A percentile compares a stretch with the other conserved stretches of the same genome.
Conservation (phyloP, 768 basidiomycete species). For the Stropharia rugosoannulata region DNA sequence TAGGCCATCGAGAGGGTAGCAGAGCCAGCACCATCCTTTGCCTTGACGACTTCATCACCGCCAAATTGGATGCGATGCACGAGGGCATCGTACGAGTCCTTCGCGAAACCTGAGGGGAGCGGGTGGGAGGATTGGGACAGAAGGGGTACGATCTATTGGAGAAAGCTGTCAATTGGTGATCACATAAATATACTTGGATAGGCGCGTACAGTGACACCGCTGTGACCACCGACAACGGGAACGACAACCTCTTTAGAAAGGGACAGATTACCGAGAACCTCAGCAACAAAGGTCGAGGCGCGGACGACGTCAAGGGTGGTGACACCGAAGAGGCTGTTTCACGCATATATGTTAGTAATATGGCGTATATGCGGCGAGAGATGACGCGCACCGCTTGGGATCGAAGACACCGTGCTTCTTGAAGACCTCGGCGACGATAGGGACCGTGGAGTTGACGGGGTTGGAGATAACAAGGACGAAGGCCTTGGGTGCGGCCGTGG, state of each 20-base stretch:
- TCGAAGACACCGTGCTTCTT: conserved; percentile 92
- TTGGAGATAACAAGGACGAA: conserved; percentile 97
- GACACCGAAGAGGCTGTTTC: conserved; percentile 86
- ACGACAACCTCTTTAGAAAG: conserved; percentile 64
- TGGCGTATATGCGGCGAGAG: not conserved
- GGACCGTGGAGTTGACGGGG: conserved; percentile 99
- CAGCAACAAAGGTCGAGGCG: conserved; percentile 93
- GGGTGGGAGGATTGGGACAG: conserved; percentile 87
- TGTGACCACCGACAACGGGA: conserved; percentile 95
- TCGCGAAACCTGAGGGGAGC: conserved; percentile 57
- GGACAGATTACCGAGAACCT: conserved; percentile 65
- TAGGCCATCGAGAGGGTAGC: conserved; percentile 98
- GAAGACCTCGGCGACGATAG: conserved; percentile 93
- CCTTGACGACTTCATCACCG: conserved; percentile 97
- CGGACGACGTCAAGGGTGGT: conserved; percentile 98
- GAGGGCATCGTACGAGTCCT: conserved; percentile 53
- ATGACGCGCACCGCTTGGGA: conserved; percentile 72
- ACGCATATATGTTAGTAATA: not conserved
- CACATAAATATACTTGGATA: not conserved
- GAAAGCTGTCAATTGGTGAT: not conserved
- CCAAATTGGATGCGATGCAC: conserved; percentile 91
- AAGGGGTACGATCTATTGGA: conserved; percentile 79
- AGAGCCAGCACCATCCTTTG: conserved; percentile 92
- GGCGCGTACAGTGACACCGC: conserved; percentile 75
- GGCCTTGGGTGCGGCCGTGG: conserved; percentile 81